These are phyloP conservation scores for Scutellaria barbata DNA, from an alignment of 257 asterid species.

Conservation along the genomic window DNA sequence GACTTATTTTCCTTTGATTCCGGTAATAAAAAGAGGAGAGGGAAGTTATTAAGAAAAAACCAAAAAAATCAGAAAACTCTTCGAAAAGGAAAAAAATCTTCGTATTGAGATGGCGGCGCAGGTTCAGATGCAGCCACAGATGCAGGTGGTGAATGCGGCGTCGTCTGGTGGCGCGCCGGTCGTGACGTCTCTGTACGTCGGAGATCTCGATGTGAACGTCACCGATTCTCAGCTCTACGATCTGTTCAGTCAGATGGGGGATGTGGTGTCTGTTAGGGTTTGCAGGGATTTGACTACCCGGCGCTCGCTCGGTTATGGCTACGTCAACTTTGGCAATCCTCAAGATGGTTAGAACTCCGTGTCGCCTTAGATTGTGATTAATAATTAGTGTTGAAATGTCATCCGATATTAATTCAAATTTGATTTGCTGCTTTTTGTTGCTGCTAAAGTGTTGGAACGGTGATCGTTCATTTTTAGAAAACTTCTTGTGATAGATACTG, in stretches of 20 bases:
- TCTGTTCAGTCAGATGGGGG: constrained; percentile 83
- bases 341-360: constrained; percentile 66
- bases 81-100: constrained; percentile 36
- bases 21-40: constrained; percentile 86
- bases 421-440: neutral
- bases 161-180: constrained; percentile 54
- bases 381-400: neutral
- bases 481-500: neutral
- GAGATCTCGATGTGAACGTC: constrained; percentile 81
- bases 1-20: constrained; percentile 33
- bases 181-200: constrained; percentile 87
- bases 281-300: constrained; percentile 81
- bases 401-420: neutral
- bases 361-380: neutral
- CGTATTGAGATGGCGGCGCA: constrained; percentile 71
- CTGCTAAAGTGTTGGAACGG: neutral
- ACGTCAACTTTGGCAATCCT: constrained; percentile 77
- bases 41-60: constrained; percentile 59
- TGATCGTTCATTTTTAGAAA: neutral
- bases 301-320: constrained; percentile 88
- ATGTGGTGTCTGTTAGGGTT: constrained; percentile 90
- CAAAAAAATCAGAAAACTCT: constrained; percentile 44
- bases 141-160: constrained; percentile 51
- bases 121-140: constrained; percentile 77
- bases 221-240: constrained; percentile 87